phyloP scores from a whole-genome alignment of 2,329 filamentous ascomycete species.

The Curvularia eragrostidis region DNA sequence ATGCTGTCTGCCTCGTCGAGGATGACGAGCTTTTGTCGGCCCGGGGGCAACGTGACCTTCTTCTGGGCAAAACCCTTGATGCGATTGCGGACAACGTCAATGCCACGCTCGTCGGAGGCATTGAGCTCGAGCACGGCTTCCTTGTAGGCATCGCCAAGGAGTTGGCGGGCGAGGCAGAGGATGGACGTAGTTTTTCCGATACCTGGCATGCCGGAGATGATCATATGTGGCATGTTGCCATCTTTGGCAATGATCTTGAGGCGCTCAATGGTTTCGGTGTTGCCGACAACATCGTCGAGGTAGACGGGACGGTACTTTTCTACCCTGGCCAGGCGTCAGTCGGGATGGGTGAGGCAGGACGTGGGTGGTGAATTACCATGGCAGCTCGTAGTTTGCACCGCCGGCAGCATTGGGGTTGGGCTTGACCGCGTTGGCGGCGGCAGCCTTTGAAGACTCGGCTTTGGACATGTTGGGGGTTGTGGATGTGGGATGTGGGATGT shows the following conservation, averaged over 20 bases:
- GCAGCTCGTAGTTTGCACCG: conserved; percentile 71
- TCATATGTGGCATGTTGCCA: conserved; percentile 98
- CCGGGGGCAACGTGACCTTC: conserved; percentile 91
- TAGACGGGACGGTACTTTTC: conserved; percentile 97
- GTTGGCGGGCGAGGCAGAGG: conserved; percentile 86
- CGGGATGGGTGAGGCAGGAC: neutral
- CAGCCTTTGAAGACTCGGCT: conserved; percentile 59
- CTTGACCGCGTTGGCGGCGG: conserved; percentile 53
- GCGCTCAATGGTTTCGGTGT: conserved; percentile 95
- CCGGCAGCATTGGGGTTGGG: conserved; percentile 50
- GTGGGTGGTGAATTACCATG: conserved; percentile 65
- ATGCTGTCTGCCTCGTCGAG: conserved; percentile 96
- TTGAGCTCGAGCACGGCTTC: conserved; percentile 97
- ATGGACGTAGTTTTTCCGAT: conserved; percentile 99
- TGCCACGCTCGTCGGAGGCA: conserved; percentile 94
- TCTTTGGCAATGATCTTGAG: conserved; percentile 98
- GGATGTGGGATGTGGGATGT: conserved; percentile 18
- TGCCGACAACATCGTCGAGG: conserved; percentile 95
- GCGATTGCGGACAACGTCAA: conserved; percentile 94
- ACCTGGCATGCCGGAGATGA: conserved; percentile 99
- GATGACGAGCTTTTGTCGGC: conserved; percentile 94
- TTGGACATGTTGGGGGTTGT: conserved; percentile 52
- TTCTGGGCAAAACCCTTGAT: conserved; percentile 99
- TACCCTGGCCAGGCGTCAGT: conserved; percentile 68
- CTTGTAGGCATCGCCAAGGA: conserved; percentile 93